Percentiles rank a stretch among this genome's conserved stretches.
Conservation (phyloP, 2,329 filamentous ascomycete species). For the Fusarium irregulare region DNA sequence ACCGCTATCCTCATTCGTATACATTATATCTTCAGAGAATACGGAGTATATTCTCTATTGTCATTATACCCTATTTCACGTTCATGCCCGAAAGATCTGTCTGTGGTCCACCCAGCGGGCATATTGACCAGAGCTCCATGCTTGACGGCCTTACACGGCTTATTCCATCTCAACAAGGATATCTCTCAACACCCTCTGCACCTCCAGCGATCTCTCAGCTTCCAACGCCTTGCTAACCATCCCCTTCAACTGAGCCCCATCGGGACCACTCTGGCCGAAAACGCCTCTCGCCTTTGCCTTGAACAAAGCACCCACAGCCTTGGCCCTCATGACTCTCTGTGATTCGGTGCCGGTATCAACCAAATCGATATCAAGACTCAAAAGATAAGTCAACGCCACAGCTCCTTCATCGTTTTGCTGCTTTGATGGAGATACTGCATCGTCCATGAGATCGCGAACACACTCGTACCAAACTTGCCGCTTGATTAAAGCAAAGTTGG, state of each 20-base stretch:
- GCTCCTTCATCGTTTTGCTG: constrained; percentile 35
- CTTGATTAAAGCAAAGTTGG: constrained; percentile 57
- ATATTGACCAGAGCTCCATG: no score
- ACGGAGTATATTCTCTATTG: background rate
- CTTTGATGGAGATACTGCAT: constrained; percentile 47
- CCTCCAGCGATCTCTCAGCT: constrained; percentile 58
- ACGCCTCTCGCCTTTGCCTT: constrained; percentile 57
- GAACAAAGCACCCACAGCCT: constrained; percentile 57
- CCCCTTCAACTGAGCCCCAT: constrained; percentile 47
- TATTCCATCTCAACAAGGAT: constrained; percentile 49
- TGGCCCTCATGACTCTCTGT: constrained; percentile 61
- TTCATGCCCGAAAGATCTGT: no score
- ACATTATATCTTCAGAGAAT: no score
- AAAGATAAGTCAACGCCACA: constrained; percentile 54
- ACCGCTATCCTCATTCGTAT: no score
- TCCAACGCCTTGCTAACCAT: constrained; percentile 51
- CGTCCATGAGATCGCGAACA: constrained; percentile 60
- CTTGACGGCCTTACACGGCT: background rate
- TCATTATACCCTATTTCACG: background rate
- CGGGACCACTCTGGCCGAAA: constrained; percentile 51
- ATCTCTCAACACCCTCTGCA: constrained; percentile 57
- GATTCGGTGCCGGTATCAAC: constrained; percentile 62
- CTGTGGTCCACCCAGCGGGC: no score
- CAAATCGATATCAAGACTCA: constrained; percentile 59
- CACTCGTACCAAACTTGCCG: constrained; percentile 65